Conservation (phyloP, 1,139 yeast species). For the Yamadazyma friedrichii region DNA sequence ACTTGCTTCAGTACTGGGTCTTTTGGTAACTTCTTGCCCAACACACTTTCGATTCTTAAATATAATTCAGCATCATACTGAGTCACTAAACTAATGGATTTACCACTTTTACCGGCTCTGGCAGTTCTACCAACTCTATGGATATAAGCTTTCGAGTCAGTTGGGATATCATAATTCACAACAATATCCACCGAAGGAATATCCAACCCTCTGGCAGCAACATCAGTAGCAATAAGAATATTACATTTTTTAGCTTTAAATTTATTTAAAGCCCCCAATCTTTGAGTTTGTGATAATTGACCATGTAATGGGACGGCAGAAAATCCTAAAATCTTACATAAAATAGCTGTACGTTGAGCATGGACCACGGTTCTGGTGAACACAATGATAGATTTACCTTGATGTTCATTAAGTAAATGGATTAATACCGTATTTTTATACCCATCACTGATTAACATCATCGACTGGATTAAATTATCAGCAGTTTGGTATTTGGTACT, state of each 20-base stretch:
- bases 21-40: slow-evolving; percentile 77
- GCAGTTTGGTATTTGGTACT: slow-evolving; percentile 90
- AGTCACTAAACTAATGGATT: slow-evolving; percentile 85
- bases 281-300: slow-evolving; percentile 85
- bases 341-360: slow-evolving; percentile 83
- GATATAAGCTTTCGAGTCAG: slow-evolving; percentile 96
- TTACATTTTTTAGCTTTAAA: slow-evolving; percentile 83
- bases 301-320: slow-evolving; percentile 94
- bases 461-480: slow-evolving; percentile 82
- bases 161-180: slow-evolving; percentile 91
- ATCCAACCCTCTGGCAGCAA: slow-evolving; percentile 97
- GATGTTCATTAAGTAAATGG: slow-evolving; percentile 75
- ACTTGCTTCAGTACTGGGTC: slow-evolving; percentile 72
- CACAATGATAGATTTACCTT: slow-evolving; percentile 85
- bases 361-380: slow-evolving; percentile 96
- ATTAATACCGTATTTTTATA: slow-evolving; percentile 86
- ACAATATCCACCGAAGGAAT: slow-evolving; percentile 94
- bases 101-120: slow-evolving; percentile 95
- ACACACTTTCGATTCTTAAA: slow-evolving; percentile 82
- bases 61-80: slow-evolving; percentile 92
- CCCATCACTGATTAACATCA: slow-evolving; percentile 91
- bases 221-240: slow-evolving; percentile 93
- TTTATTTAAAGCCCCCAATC: slow-evolving; percentile 89
- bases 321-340: slow-evolving; percentile 80
- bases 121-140: slow-evolving; percentile 99